phyloP scores from a whole-genome alignment of 805 yeast genomes.

The Komagataella kurtzmanii region DNA sequence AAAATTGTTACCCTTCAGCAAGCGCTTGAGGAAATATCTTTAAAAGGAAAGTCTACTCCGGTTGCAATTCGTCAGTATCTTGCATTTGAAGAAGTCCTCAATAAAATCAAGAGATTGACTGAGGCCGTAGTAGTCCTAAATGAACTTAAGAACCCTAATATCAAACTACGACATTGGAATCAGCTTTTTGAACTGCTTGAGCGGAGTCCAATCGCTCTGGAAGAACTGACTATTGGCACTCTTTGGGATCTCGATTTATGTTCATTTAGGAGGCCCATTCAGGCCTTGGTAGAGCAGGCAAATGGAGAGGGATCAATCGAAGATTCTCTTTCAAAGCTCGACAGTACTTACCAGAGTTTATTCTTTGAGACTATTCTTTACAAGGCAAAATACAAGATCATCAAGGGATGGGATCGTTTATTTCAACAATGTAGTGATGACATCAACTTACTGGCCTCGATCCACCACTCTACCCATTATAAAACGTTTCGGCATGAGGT shows the following conservation, averaged over 20 bases:
- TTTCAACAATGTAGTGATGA: conserved; percentile 49
- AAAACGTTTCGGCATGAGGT: conserved; percentile 47
- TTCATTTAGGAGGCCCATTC: conserved; percentile 30
- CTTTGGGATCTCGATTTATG: conserved; percentile 45
- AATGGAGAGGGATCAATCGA: conserved; percentile 60
- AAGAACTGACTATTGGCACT: conserved; percentile 34
- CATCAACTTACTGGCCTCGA: conserved; percentile 46
- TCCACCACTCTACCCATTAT: conserved; percentile 57
- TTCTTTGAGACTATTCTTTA: conserved; percentile 41
- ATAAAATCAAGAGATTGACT: conserved; percentile 24
- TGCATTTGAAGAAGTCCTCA: conserved; percentile 51
- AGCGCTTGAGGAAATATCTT: conserved; percentile 35
- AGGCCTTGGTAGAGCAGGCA: conserved; percentile 44
- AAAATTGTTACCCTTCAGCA: conserved; percentile 29
- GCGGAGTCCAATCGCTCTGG: conserved; percentile 4
- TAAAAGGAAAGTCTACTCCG: conserved; percentile 37
- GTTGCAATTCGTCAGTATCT: conserved; percentile 48
- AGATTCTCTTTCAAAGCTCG: conserved; percentile 35
- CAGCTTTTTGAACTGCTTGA: conserved; percentile 18
- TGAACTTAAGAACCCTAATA: conserved; percentile 38
- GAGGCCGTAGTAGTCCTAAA: conserved; percentile 23
- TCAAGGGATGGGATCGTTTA: conserved; percentile 55
- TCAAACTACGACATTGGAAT: conserved; percentile 61
- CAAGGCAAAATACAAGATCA: conserved; percentile 35
- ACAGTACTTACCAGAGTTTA: conserved; percentile 38